A percentile compares a stretch with the other conserved stretches of the same genome.
Evolutionary conservation across 2,329 filamentous ascomycete species (phyloP).

Genomic region (Rhexocercosporidium sp.): DNA sequence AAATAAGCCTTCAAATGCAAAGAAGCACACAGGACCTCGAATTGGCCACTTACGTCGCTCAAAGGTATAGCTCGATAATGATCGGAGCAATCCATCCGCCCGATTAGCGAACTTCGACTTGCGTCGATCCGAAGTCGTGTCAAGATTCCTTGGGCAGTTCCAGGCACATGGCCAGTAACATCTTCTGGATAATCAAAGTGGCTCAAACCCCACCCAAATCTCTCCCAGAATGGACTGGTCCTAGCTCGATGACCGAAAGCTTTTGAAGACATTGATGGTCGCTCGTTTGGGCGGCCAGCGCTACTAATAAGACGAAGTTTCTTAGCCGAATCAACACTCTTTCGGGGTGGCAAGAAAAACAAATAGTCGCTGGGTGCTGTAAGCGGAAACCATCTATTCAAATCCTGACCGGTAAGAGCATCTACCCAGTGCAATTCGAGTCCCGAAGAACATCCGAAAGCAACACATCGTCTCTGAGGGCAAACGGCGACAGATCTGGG

Average conservation of each 20-base stretch:
- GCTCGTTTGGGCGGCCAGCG: conserved; percentile 51
- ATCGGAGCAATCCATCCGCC: conserved; percentile 48
- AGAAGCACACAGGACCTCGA: background rate
- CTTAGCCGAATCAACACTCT: conserved; percentile 56
- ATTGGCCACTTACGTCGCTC: conserved; percentile 55
- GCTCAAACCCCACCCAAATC: conserved; percentile 24
- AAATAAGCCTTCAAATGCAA: background rate
- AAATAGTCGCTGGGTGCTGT: conserved; percentile 59
- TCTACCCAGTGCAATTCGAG: conserved; percentile 67
- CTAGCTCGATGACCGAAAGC: conserved; percentile 33
- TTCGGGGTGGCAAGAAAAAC: conserved; percentile 63
- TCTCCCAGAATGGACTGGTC: conserved; percentile 38
- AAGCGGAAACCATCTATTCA: conserved; percentile 61
- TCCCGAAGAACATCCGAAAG: conserved; percentile 66
- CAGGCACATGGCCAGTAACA: background rate
- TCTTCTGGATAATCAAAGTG: conserved; percentile 22
- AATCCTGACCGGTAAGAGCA: conserved; percentile 51
- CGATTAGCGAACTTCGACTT: conserved; percentile 20
- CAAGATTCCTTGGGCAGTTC: conserved; percentile 21
- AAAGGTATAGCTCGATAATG: conserved; percentile 68
- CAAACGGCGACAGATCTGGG: conserved; percentile 70
- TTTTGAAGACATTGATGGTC: conserved; percentile 36
- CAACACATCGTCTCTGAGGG: conserved; percentile 67
- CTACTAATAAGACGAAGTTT: conserved; percentile 69
- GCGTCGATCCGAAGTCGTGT: conserved; percentile 28